Base-by-base conservation (phyloP, 129 eudicot genomes). In the Arctium lappa region DNA sequence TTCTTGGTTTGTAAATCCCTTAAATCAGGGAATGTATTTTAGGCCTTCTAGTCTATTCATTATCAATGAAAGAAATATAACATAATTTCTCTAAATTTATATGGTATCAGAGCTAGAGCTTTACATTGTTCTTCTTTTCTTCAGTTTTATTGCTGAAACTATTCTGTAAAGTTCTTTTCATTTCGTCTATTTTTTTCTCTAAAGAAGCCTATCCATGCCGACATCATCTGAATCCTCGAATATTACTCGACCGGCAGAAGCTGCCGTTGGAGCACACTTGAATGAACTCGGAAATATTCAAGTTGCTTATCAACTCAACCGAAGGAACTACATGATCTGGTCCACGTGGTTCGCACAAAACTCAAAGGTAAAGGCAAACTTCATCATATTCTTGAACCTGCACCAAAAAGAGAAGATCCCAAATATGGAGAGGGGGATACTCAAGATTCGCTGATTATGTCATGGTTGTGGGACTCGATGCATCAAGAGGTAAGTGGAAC, bases 401-500 rank as follows among this genome's bases (percentile, higher is more conserved):
- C 27, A 22, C 27, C 27, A 22, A 22, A 22, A 1, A 50, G 53
- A 32, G 79, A 76, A 18, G 80, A 53, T 76, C 80, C 80, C 12
- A 46, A 50, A 29, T 76, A 36, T 76, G 44, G 30, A 48, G 68
- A 33, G 2, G 30, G 15, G 68, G 68, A 48, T 38, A 29, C 44
- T 22, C 27, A 22, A 22, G 27, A 22, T 22, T n/a, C 60, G 40
- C 44, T 36, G 22, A 40, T 74, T 15, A 74, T 74, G 78, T 37
- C 27, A 4, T 74, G 13, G 56, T 56, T 40, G 18, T 74, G 78
- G 78, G 42, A 39, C 31, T 74, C 56, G 32, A 74, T 74, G 78
- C 78, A 74, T 15, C 78, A 11, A 37, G 78, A 74, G 30, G 42
- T 74, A 0, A 74, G 78, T 74, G 78, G 78, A 38, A 74, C 15